These are phyloP conservation scores for Antonospora locustae DNA, from an alignment of 371 early-diverging fungal species.

Conservation along the genomic window DNA sequence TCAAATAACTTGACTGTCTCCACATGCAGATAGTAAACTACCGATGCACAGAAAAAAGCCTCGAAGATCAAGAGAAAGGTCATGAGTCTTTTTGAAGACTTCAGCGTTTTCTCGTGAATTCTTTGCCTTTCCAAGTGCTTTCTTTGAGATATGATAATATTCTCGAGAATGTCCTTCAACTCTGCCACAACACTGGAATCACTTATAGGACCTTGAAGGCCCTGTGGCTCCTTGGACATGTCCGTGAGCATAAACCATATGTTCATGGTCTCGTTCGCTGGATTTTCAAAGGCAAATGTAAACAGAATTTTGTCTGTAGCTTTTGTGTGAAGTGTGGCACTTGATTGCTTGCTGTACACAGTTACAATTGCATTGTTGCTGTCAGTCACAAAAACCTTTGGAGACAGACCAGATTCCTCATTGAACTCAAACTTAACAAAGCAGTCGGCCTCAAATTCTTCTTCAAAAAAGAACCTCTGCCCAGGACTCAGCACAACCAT, in stretches of 20 bases:
- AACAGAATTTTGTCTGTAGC: constrained; percentile 3
- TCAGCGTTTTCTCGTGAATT: constrained; percentile 24
- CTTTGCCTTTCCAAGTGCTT: constrained; percentile 19
- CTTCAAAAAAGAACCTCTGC: constrained; percentile 20
- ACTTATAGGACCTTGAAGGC: constrained; percentile 32
- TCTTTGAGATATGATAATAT: constrained; percentile 27
- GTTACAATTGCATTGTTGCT: constrained; percentile 9
- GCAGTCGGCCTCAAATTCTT: constrained; percentile 7
- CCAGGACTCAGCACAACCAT: constrained; percentile 24
- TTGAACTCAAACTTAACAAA: constrained; percentile 34
- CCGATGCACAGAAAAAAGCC: constrained; percentile 14
- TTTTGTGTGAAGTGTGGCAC: constrained; percentile 11
- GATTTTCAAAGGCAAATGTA: constrained; percentile 24
- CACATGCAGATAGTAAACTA: constrained; percentile 35
- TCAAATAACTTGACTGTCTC: constrained; percentile 40
- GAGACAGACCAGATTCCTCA: constrained; percentile 5
- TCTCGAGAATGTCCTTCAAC: constrained; percentile 17
- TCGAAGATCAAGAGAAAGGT: constrained; percentile 29
- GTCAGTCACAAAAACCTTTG: neutral
- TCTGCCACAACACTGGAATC: constrained; percentile 30
- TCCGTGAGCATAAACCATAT: constrained; percentile 37
- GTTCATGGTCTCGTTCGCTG: constrained; percentile 1
- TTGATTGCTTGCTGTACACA: neutral
- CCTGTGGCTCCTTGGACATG: constrained; percentile 21
- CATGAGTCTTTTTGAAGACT: constrained; percentile 16